phyloP scores from a whole-genome alignment of 2,329 filamentous ascomycete species.

The Fusarium pseudonygamai region DNA sequence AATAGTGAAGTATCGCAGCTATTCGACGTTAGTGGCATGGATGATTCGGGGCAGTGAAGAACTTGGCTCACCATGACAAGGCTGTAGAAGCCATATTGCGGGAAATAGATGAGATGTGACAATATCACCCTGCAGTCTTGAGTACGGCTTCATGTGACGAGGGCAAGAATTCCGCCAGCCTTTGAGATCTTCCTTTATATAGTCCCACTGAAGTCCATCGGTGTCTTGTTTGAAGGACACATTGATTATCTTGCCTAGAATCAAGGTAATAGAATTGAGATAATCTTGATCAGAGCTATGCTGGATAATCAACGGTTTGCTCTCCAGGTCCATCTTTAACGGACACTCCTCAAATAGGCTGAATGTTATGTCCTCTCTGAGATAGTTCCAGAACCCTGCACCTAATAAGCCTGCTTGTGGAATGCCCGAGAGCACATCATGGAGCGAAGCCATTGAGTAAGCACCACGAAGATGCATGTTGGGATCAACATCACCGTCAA shows the following conservation, averaged over 20 bases:
- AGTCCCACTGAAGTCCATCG: slow-evolving; percentile 28
- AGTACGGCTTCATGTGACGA: slow-evolving; percentile 46
- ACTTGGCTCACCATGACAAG: slow-evolving; percentile 53
- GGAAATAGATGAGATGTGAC: slow-evolving; percentile 44
- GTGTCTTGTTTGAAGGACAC: slow-evolving; percentile 41
- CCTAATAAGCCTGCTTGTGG: slow-evolving; percentile 45
- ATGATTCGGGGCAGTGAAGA: rapidly evolving
- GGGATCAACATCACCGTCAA: slow-evolving; percentile 53
- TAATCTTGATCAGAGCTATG: slow-evolving; percentile 32
- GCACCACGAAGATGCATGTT: slow-evolving; percentile 58
- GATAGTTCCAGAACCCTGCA: slow-evolving; percentile 61
- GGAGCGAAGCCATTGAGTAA: slow-evolving; percentile 53
- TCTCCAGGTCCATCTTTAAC: slow-evolving; percentile 52
- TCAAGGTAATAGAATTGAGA: slow-evolving; percentile 54
- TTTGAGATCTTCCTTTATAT: slow-evolving; percentile 34
- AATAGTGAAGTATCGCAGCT: slow-evolving; percentile 57
- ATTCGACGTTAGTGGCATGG: neutral
- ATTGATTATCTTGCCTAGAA: slow-evolving; percentile 57
- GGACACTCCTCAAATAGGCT: slow-evolving; percentile 55
- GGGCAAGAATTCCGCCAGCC: slow-evolving; percentile 49
- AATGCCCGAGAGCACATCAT: slow-evolving; percentile 34
- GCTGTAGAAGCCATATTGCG: slow-evolving; percentile 51
- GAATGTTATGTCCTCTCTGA: slow-evolving; percentile 64
- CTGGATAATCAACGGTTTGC: slow-evolving; percentile 27
- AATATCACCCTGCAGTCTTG: neutral